These are phyloP conservation scores for Mycothermus thermophilus DNA, from an alignment of 495 filamentous ascomycete genomes.

Conservation along the genomic window DNA sequence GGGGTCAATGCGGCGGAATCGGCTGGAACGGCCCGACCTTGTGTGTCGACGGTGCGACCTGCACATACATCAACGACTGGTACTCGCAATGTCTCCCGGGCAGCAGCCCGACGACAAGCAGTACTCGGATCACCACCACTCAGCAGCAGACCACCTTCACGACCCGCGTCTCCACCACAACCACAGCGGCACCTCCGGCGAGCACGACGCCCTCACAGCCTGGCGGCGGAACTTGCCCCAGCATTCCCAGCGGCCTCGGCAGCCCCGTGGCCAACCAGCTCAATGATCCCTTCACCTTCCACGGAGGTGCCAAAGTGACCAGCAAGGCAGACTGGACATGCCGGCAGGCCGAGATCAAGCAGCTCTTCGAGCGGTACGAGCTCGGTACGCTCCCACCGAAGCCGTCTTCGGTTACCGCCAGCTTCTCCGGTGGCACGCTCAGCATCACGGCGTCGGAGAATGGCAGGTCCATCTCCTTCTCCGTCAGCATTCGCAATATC, in stretches of 20 bases:
- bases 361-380: conserved; percentile 38
- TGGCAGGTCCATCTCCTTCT: conserved; percentile 34
- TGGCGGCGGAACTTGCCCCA: conserved; percentile 9
- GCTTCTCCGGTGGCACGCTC: conserved; percentile 23
- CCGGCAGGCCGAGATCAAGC: conserved; percentile 35
- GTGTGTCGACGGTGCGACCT: conserved; percentile 27
- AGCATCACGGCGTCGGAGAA: conserved; percentile 28
- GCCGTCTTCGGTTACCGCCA: conserved; percentile 27
- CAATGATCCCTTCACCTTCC: conserved; percentile 38
- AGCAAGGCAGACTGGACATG: conserved; percentile 34
- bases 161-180: conserved; percentile 1
- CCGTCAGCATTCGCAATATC: conserved; percentile 30
- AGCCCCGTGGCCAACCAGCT: conserved; percentile 18
- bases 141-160: conserved; percentile 3
- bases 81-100: conserved; percentile 29
- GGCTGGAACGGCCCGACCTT: conserved; percentile 28
- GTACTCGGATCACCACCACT: conserved; percentile 1
- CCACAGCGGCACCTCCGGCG: conserved; percentile 1
- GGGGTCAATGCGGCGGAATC: conserved; percentile 33
- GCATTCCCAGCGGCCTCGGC: conserved; percentile 6
- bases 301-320: conserved; percentile 31
- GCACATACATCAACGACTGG: conserved; percentile 26
- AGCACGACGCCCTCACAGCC: conserved; percentile 1
- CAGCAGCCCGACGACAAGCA: conserved; percentile 3
- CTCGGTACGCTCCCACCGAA: conserved; percentile 34